Percentiles rank a stretch among this genome's conserved stretches.
Evolutionary conservation across 441 rosid species (phyloP).

Genomic region (Hura crepitans): DNA sequence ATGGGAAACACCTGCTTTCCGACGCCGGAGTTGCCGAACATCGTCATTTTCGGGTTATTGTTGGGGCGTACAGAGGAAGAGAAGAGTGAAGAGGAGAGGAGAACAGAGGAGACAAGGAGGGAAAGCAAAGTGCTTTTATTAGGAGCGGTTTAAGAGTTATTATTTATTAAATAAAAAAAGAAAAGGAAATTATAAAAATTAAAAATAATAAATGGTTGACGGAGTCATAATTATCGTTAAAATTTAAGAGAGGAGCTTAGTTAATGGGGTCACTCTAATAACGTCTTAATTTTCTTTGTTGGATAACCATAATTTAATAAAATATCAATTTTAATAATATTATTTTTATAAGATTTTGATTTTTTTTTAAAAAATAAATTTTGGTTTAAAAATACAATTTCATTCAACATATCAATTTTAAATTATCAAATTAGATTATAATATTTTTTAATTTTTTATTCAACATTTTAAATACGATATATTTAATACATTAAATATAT

Average conservation of each 20-base stretch:
- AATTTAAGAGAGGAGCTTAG: constrained; percentile 1
- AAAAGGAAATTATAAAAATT: background rate
- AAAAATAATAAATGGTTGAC: background rate
- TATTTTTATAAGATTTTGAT: background rate
- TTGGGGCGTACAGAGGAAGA: constrained; percentile 11
- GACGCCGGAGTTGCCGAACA: constrained; percentile 41
- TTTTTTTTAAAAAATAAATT: too few species aligned
- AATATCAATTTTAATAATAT: background rate
- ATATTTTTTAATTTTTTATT: too few species aligned
- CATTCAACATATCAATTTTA: too few species aligned
- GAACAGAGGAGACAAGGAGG: constrained; percentile 8
- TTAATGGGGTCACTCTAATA: background rate
- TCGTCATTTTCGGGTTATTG: constrained; percentile 36
- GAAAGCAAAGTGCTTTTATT: constrained; percentile 10
- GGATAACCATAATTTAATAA: background rate
- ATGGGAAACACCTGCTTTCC: constrained; percentile 75
- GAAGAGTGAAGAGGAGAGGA: constrained; percentile 21
- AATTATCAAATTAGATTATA: too few species aligned
- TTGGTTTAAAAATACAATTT: too few species aligned
- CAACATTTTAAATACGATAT: too few species aligned
- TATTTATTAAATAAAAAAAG: background rate
- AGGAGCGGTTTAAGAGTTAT: constrained; percentile 2
- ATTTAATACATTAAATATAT: too few species aligned
- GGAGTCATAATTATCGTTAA: constrained; percentile 11
- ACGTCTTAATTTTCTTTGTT: background rate